Base-by-base conservation (phyloP, 768 basidiomycete species). In the Lepiota venenata region DNA sequence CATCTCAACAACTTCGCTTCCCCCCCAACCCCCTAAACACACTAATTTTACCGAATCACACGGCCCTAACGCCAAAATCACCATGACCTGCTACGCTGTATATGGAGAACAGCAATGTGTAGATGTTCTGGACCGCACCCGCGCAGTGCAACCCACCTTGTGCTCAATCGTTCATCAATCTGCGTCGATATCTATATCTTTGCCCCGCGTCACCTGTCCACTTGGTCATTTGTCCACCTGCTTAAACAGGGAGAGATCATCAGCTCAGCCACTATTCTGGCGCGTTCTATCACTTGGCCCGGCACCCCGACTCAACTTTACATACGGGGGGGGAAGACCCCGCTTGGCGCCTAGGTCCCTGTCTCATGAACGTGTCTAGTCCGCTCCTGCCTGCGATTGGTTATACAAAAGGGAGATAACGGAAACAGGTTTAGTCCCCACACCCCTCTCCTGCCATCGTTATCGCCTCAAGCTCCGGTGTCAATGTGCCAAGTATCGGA, bases 111-210 rank as follows among this genome's bases (percentile, higher is more conserved):
- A 32, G 10, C 8, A 9, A 11, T n/a, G 32, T 3, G 10, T 32
- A 8, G 3, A 8, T 8, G 32, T 32, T 32, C 32, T 32, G 32
- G 32, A 50, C 25, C 39, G 20, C n/a, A n/a, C n/a, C 49, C 39
- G 39, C 49, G 32, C 32, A 32, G 32, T 40, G 25, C 49, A 39
- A n/a, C 16, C 11, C 38, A 39, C 20, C 16, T 29, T 16, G 22
- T 15, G 45, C 10, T 40, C 39, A 50, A 52, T 52, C 50, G 42
- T 41, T 41, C 40, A 52, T 44, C 29, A 37, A 37, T 43, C 50
- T 35, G 21, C 29, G 22, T 46, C 44, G 15, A 25, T 46, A 46
- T 40, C 25, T 52, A 27, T 41, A 45, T 10, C 32, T 11, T 37
- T 7, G 8, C 35, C 15, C 20, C 12, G 12, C 37, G 44, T 54